Base-by-base conservation (phyloP, 1,139 yeast species). In the Eremothecium cymbalariae region DNA sequence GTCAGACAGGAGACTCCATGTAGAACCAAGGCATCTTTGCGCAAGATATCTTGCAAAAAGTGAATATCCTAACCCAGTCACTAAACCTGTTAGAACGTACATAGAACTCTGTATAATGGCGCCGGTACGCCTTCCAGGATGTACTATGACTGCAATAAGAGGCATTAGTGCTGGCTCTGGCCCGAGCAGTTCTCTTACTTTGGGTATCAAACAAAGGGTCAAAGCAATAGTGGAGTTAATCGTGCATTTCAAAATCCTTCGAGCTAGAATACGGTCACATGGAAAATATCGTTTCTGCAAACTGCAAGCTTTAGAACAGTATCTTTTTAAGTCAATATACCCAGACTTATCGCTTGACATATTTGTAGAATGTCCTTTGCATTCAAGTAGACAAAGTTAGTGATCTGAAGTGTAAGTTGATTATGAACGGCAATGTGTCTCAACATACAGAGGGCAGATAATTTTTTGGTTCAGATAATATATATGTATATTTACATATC, bases 81-180 rank as follows among this genome's bases (percentile, higher is more conserved):
- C 48, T 14, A 67, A 39, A 1, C 72, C 73, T 2, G 63, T 53
- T 2, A 56, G 44, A 41, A 68, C 65, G 32, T 64, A 53, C 3
- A 62, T 48, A 4, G 60, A 58, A 14, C 64, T 61, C 41, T 68
- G 70, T 20, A 69, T 55, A 51, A 68, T 67, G 8, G 68, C 63
- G 20, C 73, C 70, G 1, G 66, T 55, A 30, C 74, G 55, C 39
- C 72, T 56, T 0, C 72, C 73, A 2, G 72, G 72, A 44, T 68
- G 71, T 20, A 65, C 63, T 45, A 65, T 65, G 11, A 67, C 72
- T 2, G 71, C 60, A 2, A 66, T 58, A 27, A 69, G 44, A 0
- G 69, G 66, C 18, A 66, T 47, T 59, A 69, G 59, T 11, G 67
- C 65, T 1, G 68, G 63, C 27, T 65, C 62, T 2, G 48, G 43